Percentiles rank a stretch among this genome's conserved stretches.
Evolutionary conservation across 495 filamentous ascomycete genomes (phyloP).

Genomic region (Lentithecium fluviatile): DNA sequence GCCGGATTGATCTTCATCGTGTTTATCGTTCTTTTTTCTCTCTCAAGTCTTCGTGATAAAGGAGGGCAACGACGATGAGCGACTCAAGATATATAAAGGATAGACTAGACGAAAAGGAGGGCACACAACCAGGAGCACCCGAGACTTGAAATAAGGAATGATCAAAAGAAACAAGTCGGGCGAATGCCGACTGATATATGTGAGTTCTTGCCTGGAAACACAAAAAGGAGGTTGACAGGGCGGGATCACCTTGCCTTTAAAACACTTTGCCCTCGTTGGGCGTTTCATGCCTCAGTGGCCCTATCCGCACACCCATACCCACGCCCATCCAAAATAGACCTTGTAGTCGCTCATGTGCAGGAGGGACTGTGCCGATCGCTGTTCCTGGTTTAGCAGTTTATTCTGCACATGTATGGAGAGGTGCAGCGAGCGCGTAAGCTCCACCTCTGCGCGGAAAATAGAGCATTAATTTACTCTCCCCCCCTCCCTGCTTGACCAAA

Average conservation of each 20-base stretch:
- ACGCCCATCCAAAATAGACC: background rate
- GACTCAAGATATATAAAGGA: background rate
- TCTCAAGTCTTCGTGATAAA: background rate
- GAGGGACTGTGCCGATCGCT: too few relatives aligned
- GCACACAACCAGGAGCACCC: constrained; percentile 29
- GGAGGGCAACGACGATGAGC: background rate
- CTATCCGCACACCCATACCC: background rate
- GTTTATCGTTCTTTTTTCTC: background rate
- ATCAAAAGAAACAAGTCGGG: background rate
- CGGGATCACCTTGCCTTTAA: constrained; percentile 13
- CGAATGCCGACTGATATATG: background rate
- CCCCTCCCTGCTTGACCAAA: background rate
- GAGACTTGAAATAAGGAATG: background rate
- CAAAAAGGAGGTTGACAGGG: background rate
- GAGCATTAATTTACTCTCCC: background rate
- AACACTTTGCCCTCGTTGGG: constrained; percentile 16
- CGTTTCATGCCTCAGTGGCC: constrained; percentile 18
- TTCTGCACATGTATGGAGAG: too few relatives aligned
- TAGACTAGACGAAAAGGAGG: constrained; percentile 1
- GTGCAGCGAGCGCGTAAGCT: constrained; percentile 15
- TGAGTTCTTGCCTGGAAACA: constrained; percentile 1
- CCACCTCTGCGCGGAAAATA: background rate
- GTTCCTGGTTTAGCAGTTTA: too few relatives aligned
- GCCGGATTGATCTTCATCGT: constrained; percentile 36
- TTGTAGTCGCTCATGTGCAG: too few relatives aligned